phyloP scores from a whole-genome alignment of 495 filamentous ascomycete genomes.

The Penicillium argentinense region DNA sequence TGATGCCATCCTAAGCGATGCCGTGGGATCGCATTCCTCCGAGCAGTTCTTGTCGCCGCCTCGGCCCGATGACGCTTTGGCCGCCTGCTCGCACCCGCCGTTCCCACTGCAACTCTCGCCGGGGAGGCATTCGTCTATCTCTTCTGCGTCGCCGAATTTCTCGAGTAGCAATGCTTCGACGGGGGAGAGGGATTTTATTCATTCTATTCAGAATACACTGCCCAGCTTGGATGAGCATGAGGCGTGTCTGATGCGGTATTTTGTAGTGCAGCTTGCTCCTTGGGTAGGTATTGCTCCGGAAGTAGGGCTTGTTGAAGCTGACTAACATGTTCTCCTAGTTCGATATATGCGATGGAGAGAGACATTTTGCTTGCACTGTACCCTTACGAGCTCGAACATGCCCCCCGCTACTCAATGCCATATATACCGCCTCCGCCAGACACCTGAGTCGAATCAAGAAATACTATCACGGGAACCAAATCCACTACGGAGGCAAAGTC shows the following conservation, averaged over 20 bases:
- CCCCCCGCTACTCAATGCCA: constrained; percentile 32
- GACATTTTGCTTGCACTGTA: constrained; percentile 34
- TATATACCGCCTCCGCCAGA: constrained; percentile 31
- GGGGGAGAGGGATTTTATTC: constrained; percentile 1
- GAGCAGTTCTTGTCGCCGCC: constrained; percentile 5
- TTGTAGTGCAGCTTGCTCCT: constrained; percentile 26
- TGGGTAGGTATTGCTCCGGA: constrained; percentile 19
- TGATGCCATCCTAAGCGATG: constrained; percentile 8
- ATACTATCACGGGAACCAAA: constrained; percentile 14
- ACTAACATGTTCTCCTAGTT: constrained; percentile 13
- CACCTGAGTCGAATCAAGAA: constrained; percentile 24
- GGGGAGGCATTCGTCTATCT: constrained; percentile 5
- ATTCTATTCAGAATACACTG: constrained; percentile 1
- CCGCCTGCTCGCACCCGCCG: constrained; percentile 9
- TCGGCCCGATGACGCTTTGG: constrained; percentile 2
- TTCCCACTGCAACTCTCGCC: constrained; percentile 14
- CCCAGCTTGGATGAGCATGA: constrained; percentile 22
- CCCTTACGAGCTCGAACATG: constrained; percentile 28
- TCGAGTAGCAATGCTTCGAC: constrained; percentile 15
- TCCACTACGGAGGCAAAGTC: constrained; percentile 20
- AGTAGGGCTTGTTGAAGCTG: not conserved
- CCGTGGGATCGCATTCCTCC: constrained; percentile 5
- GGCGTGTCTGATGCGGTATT: constrained; percentile 34
- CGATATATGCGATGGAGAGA: constrained; percentile 25
- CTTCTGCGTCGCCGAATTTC: constrained; percentile 14